A percentile compares a stretch with the other conserved stretches of the same genome.
These are phyloP conservation scores for Phytopythium chamaehyphon DNA, from an alignment of 352 stramenopile genomes.

Conservation along the genomic window DNA sequence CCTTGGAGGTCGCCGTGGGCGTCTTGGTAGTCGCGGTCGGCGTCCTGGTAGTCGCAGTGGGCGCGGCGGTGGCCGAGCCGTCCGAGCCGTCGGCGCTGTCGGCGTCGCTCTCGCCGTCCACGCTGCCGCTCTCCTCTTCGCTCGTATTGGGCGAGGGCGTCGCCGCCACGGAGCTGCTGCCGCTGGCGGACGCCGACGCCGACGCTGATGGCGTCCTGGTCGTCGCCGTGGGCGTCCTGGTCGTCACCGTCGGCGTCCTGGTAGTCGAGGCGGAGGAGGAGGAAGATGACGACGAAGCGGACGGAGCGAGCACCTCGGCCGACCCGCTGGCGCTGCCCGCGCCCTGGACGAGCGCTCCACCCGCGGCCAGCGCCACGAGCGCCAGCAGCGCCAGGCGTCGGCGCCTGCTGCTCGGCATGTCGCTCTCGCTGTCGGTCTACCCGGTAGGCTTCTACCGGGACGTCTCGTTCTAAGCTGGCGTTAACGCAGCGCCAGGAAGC, in stretches of 20 bases:
- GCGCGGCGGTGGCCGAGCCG: constrained; percentile 2
- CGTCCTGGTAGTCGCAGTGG: neutral
- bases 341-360: neutral
- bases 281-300: too few relatives aligned
- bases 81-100: constrained; percentile 8
- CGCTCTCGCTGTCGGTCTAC: neutral
- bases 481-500: too few relatives aligned
- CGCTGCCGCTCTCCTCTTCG: neutral
- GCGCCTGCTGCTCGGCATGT: neutral
- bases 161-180: neutral
- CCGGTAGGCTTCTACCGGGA: neutral
- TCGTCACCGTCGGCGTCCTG: neutral
- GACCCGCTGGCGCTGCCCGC: neutral
- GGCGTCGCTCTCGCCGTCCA: constrained; percentile 1
- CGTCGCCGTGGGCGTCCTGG: constrained; percentile 1
- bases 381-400: constrained; percentile 4
- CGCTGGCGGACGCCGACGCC: neutral
- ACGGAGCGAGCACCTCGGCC: too few relatives aligned
- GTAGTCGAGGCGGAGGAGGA: too few relatives aligned
- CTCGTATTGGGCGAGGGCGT: neutral
- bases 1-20: constrained; percentile 13
- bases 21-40: constrained; percentile 17
- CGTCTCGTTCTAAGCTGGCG: too few relatives aligned
- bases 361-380: neutral
- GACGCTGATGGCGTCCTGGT: neutral